Conservation (phyloP, 768 basidiomycete genomes). For the Amanita muscaria region DNA sequence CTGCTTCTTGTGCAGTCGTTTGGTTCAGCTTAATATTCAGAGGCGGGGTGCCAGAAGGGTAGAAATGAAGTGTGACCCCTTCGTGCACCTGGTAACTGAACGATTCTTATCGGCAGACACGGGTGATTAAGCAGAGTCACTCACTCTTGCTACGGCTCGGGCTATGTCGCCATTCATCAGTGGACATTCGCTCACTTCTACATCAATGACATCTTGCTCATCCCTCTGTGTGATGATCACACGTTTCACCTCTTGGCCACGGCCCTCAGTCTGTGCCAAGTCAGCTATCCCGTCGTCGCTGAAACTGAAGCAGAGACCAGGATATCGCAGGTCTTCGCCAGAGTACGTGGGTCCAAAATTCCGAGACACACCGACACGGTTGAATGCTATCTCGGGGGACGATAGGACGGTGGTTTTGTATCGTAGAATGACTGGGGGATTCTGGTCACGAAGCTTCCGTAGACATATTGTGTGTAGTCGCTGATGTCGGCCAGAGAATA, state of each 20-base stretch:
- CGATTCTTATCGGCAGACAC: neutral
- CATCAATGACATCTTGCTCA: slow-evolving; percentile 55
- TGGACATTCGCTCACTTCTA: slow-evolving; percentile 54
- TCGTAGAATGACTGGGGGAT: slow-evolving; percentile 57
- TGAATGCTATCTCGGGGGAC: slow-evolving; percentile 49
- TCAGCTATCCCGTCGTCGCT: slow-evolving; percentile 63
- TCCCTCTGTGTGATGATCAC: slow-evolving; percentile 68
- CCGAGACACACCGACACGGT: slow-evolving; percentile 56
- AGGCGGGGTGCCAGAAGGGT: slow-evolving; percentile 41
- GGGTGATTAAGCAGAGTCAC: slow-evolving; percentile 1
- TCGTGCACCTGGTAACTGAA: slow-evolving; percentile 49
- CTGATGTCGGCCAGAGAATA: slow-evolving; percentile 75
- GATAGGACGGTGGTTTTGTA: slow-evolving; percentile 62
- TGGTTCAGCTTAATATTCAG: slow-evolving; percentile 58
- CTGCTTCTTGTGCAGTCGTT: slow-evolving; percentile 79
- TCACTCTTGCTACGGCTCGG: slow-evolving; percentile 60
- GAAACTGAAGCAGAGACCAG: slow-evolving; percentile 79
- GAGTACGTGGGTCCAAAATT: slow-evolving; percentile 82
- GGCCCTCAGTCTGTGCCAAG: slow-evolving; percentile 45
- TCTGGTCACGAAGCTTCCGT: slow-evolving; percentile 54
- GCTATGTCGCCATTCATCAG: slow-evolving; percentile 67
- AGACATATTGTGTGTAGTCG: slow-evolving; percentile 73
- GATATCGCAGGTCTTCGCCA: slow-evolving; percentile 67
- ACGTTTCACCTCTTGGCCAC: slow-evolving; percentile 68
- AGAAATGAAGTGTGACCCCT: slow-evolving; percentile 63